phyloP scores from a whole-genome alignment of 495 filamentous ascomycete genomes.

The Penicillium longicatenatum region DNA sequence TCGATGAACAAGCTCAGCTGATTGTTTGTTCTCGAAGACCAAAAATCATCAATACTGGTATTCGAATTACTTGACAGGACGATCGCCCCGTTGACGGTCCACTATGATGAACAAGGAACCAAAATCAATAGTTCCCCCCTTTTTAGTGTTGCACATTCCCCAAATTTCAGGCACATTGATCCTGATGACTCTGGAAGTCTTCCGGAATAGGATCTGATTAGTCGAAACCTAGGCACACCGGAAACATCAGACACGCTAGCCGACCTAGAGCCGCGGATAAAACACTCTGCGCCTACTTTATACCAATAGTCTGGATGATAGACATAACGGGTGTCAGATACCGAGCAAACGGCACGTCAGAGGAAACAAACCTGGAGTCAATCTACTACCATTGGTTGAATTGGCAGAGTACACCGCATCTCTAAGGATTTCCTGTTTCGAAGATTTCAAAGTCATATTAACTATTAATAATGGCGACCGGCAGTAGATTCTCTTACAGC shows the following conservation, averaged over 20 bases:
- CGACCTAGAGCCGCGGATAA: conserved; percentile 20
- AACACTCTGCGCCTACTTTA: conserved; percentile 6
- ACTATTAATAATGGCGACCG: too few species aligned
- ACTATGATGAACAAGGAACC: background rate
- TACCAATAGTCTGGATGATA: background rate
- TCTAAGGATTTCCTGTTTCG: background rate
- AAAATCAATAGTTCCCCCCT: conserved; percentile 12
- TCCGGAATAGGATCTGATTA: background rate
- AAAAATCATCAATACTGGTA: conserved; percentile 9
- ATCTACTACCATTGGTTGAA: conserved; percentile 9
- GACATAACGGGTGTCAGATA: conserved; percentile 8
- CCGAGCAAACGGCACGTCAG: background rate
- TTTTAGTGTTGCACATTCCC: background rate
- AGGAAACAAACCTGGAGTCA: conserved; percentile 1
- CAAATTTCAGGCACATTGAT: background rate
- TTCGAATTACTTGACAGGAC: background rate
- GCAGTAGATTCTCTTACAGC: too few species aligned
- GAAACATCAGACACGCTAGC: conserved; percentile 22
- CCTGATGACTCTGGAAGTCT: background rate
- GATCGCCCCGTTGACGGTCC: too few species aligned
- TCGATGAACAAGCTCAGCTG: conserved; percentile 30
- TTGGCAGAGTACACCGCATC: conserved; percentile 12
- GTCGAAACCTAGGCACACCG: conserved; percentile 6
- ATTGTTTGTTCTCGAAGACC: conserved; percentile 25
- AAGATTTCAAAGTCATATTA: background rate